A percentile compares a stretch with the other conserved stretches of the same genome.
phyloP scores from a whole-genome alignment of 2,329 filamentous ascomycete genomes.

The Neonectria neomacrospora region DNA sequence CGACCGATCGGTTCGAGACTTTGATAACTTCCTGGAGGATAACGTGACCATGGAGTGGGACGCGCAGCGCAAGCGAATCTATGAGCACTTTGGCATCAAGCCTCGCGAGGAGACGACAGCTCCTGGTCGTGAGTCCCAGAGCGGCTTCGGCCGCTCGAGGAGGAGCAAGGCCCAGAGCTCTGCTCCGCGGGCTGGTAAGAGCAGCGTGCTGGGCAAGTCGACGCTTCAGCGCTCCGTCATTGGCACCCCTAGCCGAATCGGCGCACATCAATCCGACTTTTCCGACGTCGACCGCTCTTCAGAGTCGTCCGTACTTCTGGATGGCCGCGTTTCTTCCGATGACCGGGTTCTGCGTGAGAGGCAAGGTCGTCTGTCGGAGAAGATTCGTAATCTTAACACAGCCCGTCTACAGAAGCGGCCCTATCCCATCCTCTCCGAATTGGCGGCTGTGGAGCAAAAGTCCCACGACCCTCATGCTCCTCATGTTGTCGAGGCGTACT shows the following conservation, averaged over 20 bases:
- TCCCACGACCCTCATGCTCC: constrained; percentile 76
- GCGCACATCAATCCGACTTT: constrained; percentile 72
- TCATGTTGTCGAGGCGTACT: constrained; percentile 84
- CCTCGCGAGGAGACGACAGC: constrained; percentile 60
- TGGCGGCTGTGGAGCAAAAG: constrained; percentile 77
- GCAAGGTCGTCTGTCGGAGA: constrained; percentile 82
- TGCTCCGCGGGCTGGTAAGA: constrained; percentile 66
- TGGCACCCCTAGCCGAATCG: constrained; percentile 77
- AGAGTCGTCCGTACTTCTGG: constrained; percentile 57
- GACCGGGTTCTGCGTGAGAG: constrained; percentile 85
- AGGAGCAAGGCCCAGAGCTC: constrained; percentile 61
- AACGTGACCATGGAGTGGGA: constrained; percentile 97
- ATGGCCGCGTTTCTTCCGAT: constrained; percentile 64
- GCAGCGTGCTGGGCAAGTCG: constrained; percentile 65
- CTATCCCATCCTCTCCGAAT: constrained; percentile 80
- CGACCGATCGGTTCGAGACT: constrained; percentile 87
- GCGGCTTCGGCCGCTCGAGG: constrained; percentile 70
- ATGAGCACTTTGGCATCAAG: constrained; percentile 94
- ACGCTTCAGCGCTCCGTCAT: constrained; percentile 86
- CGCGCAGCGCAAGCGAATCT: constrained; percentile 89
- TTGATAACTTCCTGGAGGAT: constrained; percentile 93
- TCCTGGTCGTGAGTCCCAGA: constrained; percentile 60
- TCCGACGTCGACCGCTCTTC: constrained; percentile 73
- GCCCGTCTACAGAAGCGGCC: constrained; percentile 72
- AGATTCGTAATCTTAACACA: constrained; percentile 81